phyloP scores from a whole-genome alignment of 2,329 filamentous ascomycete genomes.

The Diaporthe citriasiana region DNA sequence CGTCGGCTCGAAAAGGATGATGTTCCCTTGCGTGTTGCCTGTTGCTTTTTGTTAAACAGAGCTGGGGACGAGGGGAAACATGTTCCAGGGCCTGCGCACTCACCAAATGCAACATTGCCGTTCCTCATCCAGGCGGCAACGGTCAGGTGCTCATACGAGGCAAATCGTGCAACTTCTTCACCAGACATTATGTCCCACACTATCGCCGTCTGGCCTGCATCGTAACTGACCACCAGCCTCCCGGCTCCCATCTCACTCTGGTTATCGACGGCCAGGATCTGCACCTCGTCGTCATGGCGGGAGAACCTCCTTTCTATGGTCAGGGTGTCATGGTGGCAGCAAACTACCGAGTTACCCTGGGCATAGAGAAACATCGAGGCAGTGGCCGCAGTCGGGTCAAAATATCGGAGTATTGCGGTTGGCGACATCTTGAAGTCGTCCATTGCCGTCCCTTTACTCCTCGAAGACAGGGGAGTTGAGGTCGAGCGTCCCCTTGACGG shows the following conservation, averaged over 20 bases:
- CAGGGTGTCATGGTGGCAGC: slow-evolving; percentile 92
- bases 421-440: slow-evolving; percentile 69
- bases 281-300: slow-evolving; percentile 85
- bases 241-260: slow-evolving; percentile 89
- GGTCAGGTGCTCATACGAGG: slow-evolving; percentile 87
- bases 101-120: slow-evolving; percentile 97
- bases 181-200: slow-evolving; percentile 97
- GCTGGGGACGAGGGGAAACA: slow-evolving; percentile 2
- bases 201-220: slow-evolving; percentile 90
- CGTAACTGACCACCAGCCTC: slow-evolving; percentile 91
- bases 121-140: slow-evolving; percentile 96
- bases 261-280: slow-evolving; percentile 90
- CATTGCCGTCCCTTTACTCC: slow-evolving; percentile 60
- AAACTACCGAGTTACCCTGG: slow-evolving; percentile 84
- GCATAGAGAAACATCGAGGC: slow-evolving; percentile 92
- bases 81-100: slow-evolving; percentile 49
- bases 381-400: slow-evolving; percentile 92
- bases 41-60: slow-evolving; percentile 45
- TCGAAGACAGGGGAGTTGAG: slow-evolving; percentile 67
- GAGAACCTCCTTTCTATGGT: slow-evolving; percentile 90
- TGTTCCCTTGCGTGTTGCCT: slow-evolving; percentile 94
- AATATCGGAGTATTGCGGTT: slow-evolving; percentile 67
- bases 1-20: slow-evolving; percentile 93
- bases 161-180: slow-evolving; percentile 90
- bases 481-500: slow-evolving; percentile 71